Evolutionary conservation across 129 eudicot species (phyloP).

Genomic region (Chrysanthemum seticuspe): DNA sequence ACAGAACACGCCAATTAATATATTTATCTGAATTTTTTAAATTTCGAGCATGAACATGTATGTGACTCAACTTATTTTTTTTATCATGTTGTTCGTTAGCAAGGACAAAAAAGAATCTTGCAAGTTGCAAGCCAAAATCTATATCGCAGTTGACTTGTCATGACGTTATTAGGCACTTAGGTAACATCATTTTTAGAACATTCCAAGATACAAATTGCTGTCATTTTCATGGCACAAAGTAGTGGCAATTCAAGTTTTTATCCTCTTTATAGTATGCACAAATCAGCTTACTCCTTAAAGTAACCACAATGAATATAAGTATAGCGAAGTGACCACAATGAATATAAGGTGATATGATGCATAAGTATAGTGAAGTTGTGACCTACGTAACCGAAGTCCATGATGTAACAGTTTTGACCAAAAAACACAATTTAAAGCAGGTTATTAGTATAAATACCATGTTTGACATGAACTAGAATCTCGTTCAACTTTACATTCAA

Average conservation of each 20-base stretch:
- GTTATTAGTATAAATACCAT: not conserved
- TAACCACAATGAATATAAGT: constrained; percentile 10
- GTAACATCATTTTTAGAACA: constrained; percentile 11
- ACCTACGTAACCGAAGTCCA: constrained; percentile 14
- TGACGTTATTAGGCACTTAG: not conserved
- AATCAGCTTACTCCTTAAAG: constrained; percentile 18
- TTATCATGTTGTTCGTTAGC: not conserved
- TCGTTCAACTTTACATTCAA: constrained; percentile 28
- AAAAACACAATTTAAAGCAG: not conserved
- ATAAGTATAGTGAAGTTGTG: constrained; percentile 9
- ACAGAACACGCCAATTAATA: constrained; percentile 1
- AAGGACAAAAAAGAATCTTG: not conserved
- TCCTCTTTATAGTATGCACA: not conserved
- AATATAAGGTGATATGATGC: constrained; percentile 11
- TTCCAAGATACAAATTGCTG: constrained; percentile 9
- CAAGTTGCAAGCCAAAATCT: not conserved
- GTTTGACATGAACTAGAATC: constrained; percentile 11
- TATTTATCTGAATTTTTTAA: constrained; percentile 9
- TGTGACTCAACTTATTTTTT: constrained; percentile 14
- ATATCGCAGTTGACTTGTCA: not conserved
- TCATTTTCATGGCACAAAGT: constrained; percentile 4
- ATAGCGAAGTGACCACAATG: too few relatives aligned
- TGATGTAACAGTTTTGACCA: constrained; percentile 17
- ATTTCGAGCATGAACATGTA: too few relatives aligned
- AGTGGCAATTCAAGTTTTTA: not conserved